Evolutionary conservation across 371 early-diverging fungal genomes (phyloP).

Genomic region (Actinomortierella ambigua): DNA sequence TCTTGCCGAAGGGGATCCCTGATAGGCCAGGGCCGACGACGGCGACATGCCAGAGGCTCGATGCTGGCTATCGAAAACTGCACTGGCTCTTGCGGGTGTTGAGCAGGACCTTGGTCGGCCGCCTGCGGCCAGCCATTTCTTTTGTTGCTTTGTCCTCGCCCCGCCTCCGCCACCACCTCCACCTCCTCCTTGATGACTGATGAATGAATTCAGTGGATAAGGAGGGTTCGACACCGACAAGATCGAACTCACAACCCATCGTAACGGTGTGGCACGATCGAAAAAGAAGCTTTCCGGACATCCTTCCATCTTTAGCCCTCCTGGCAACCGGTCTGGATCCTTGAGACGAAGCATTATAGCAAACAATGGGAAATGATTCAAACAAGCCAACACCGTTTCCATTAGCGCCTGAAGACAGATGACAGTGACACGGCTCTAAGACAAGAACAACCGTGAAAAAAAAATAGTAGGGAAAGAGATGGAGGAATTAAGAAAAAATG

Average conservation of each 20-base stretch:
- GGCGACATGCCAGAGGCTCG: not conserved
- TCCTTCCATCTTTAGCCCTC: slow-evolving; percentile 47
- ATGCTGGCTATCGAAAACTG: not conserved
- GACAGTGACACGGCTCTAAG: slow-evolving; percentile 77
- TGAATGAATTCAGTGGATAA: slow-evolving; percentile 2
- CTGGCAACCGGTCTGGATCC: slow-evolving; percentile 88
- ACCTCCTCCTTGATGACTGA: not conserved
- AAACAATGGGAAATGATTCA: slow-evolving; percentile 95
- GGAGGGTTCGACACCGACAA: slow-evolving; percentile 33
- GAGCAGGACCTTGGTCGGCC: not conserved
- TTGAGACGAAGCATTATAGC: slow-evolving; percentile 87
- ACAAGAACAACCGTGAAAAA: slow-evolving; percentile 1
- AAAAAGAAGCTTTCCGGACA: slow-evolving; percentile 45
- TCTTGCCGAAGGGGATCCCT: no score
- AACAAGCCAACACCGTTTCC: slow-evolving; percentile 83
- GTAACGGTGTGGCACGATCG: slow-evolving; percentile 41
- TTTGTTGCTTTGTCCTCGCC: not conserved
- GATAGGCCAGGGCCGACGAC: no score
- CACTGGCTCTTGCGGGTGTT: not conserved
- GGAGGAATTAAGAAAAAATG: no score
- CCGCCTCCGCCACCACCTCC: no score
- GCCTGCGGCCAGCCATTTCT: slow-evolving; percentile 1
- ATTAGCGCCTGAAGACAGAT: slow-evolving; percentile 79
- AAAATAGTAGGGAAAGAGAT: no score
- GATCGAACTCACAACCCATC: slow-evolving; percentile 43